phyloP scores from a whole-genome alignment of 768 basidiomycete species.

The Tubosaeta sp. region DNA sequence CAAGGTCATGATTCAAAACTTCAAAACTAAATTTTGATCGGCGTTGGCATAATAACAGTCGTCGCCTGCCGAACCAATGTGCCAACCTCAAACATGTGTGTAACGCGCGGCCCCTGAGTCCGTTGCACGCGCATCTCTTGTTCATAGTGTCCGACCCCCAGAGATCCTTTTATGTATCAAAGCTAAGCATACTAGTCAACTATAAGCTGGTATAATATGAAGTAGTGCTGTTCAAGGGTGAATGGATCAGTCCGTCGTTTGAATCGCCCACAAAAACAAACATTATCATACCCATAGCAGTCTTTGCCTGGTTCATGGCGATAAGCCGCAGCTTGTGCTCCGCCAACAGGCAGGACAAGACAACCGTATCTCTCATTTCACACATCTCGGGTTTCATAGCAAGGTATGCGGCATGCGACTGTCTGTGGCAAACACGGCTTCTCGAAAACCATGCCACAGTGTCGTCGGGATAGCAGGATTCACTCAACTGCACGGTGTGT shows the following conservation, averaged over 20 bases:
- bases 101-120: background rate
- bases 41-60: too few relatives aligned
- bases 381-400: constrained; percentile 10
- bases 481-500: constrained; percentile 6
- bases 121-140: background rate
- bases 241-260: background rate
- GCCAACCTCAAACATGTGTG: background rate
- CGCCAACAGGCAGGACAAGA: constrained; percentile 19
- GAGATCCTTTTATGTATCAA: background rate
- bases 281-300: background rate
- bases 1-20: too few relatives aligned
- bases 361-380: constrained; percentile 13
- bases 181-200: background rate
- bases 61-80: background rate
- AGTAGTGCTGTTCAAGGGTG: background rate
- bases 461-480: constrained; percentile 1
- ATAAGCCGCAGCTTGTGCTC: constrained; percentile 8
- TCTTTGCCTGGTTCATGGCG: background rate
- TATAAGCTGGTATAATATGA: background rate
- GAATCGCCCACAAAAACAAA: background rate
- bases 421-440: background rate
- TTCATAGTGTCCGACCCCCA: background rate
- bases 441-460: constrained; percentile 13
- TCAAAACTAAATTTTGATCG: too few relatives aligned
- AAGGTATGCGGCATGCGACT: constrained; percentile 3